A percentile compares a stretch with the other conserved stretches of the same genome.
phyloP scores from a whole-genome alignment of 169 alveolate genomes.

The Plasmodium inui region DNA sequence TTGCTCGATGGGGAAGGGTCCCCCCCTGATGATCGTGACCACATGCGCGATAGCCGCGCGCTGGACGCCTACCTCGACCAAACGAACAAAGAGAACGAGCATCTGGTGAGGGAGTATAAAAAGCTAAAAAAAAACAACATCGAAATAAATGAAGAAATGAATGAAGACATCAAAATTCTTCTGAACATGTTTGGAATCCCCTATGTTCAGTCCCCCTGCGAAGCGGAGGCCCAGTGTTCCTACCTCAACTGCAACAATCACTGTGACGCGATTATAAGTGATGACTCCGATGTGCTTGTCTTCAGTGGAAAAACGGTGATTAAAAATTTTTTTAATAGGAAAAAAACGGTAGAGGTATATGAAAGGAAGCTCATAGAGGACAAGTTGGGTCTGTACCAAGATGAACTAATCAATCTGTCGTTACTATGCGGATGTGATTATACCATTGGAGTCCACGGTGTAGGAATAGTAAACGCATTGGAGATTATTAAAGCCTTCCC shows the following conservation, averaged over 20 bases:
- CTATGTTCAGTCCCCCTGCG: constrained; percentile 95
- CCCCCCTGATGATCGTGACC: background rate
- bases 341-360: constrained; percentile 91
- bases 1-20: background rate
- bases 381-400: constrained; percentile 89
- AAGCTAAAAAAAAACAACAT: constrained; percentile 52
- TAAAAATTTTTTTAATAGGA: constrained; percentile 90
- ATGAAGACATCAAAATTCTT: constrained; percentile 84
- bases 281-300: constrained; percentile 95
- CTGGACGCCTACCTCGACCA: constrained; percentile 26
- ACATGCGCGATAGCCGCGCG: constrained; percentile 47
- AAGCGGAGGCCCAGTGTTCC: constrained; percentile 97
- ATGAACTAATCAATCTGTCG: constrained; percentile 91
- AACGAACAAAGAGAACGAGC: constrained; percentile 48
- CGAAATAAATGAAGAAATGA: constrained; percentile 77
- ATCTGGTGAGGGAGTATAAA: constrained; percentile 40
- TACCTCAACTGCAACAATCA: constrained; percentile 82
- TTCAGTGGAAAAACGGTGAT: constrained; percentile 92
- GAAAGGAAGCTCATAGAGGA: constrained; percentile 79
- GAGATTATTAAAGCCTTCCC: constrained; percentile 94
- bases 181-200: constrained; percentile 94
- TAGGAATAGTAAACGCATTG: constrained; percentile 96
- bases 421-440: constrained; percentile 95
- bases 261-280: constrained; percentile 94
- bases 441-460: constrained; percentile 95